Evolutionary conservation across 2,329 filamentous ascomycete species (phyloP).

Genomic region (Penicillium sp.): DNA sequence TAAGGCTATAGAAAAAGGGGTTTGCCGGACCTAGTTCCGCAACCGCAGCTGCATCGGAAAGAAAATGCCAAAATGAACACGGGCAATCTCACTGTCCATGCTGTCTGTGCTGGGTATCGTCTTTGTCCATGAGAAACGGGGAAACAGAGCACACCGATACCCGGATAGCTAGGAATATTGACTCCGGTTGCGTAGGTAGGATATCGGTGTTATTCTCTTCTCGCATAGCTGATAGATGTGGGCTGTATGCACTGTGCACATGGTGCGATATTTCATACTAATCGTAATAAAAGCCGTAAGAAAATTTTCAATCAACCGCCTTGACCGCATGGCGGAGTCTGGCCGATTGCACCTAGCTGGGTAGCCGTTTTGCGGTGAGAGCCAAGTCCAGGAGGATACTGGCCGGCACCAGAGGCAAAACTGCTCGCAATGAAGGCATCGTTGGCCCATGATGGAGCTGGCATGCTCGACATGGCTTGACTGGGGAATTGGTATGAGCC

Average conservation of each 20-base stretch:
- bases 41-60: background rate
- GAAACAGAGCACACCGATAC: background rate
- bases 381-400: conserved; percentile 25
- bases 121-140: background rate
- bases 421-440: conserved; percentile 38
- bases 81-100: background rate
- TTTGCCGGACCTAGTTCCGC: background rate
- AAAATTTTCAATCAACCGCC: conserved; percentile 39
- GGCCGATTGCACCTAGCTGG: conserved; percentile 44
- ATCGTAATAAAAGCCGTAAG: background rate
- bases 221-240: background rate
- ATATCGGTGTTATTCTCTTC: background rate
- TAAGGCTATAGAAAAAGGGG: background rate
- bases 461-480: conserved; percentile 29
- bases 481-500: conserved; percentile 24
- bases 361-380: conserved; percentile 29
- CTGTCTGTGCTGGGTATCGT: background rate
- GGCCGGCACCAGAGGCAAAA: conserved; percentile 25
- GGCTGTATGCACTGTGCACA: background rate
- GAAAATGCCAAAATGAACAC: background rate
- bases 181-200: background rate
- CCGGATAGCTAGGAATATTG: background rate
- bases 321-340: conserved; percentile 52
- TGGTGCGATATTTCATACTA: background rate
- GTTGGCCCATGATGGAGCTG: conserved; percentile 36